These are phyloP conservation scores for Tulasnella sp. DNA, from an alignment of 768 basidiomycete genomes.

Conservation along the genomic window DNA sequence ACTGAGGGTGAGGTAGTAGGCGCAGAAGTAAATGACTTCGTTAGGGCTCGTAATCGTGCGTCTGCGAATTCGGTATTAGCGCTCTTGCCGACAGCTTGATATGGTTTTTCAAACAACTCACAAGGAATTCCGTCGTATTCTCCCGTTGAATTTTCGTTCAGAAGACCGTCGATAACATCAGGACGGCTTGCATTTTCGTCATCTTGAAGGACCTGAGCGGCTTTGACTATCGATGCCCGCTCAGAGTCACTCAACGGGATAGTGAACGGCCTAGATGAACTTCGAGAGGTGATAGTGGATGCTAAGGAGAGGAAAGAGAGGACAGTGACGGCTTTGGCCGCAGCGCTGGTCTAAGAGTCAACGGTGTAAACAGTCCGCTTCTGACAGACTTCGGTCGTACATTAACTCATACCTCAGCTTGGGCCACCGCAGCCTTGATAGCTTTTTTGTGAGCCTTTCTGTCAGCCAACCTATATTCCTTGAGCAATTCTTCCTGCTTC, in stretches of 20 bases:
- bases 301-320: slow-evolving; percentile 35
- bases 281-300: slow-evolving; percentile 30
- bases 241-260: slow-evolving; percentile 52
- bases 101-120: slow-evolving; percentile 46
- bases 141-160: slow-evolving; percentile 55
- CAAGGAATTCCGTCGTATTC: slow-evolving; percentile 66
- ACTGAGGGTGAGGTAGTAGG: slow-evolving; percentile 6
- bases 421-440: slow-evolving; percentile 24
- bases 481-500: slow-evolving; percentile 13
- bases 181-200: slow-evolving; percentile 58
- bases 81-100: background rate
- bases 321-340: slow-evolving; percentile 19
- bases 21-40: slow-evolving; percentile 40
- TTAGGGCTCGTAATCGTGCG: slow-evolving; percentile 46
- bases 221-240: slow-evolving; percentile 57
- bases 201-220: slow-evolving; percentile 59
- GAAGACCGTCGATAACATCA: slow-evolving; percentile 57
- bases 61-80: slow-evolving; percentile 45
- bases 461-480: background rate
- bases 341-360: slow-evolving; percentile 5
- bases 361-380: background rate
- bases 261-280: slow-evolving; percentile 18
- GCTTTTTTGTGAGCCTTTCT: slow-evolving; percentile 10
- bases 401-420: background rate
- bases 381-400: background rate